Evolutionary conservation across 352 stramenopile genomes (phyloP).

Genomic region (Pythium insidiosum): DNA sequence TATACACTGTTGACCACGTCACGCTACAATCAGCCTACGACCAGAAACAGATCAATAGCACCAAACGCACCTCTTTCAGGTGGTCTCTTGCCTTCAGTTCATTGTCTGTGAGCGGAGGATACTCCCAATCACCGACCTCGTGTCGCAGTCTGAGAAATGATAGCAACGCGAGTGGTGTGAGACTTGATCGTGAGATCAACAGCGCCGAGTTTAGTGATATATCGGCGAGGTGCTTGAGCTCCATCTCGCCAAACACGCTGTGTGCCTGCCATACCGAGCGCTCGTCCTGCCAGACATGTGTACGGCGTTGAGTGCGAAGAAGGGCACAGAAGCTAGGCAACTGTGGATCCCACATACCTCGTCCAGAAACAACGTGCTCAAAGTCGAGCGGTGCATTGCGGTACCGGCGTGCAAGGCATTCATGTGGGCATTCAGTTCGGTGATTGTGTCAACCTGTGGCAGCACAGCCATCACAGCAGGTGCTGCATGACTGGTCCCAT

Average conservation of each 20-base stretch:
- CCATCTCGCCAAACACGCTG: constrained; percentile 35
- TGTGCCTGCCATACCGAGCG: constrained; percentile 13
- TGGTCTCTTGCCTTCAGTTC: constrained; percentile 20
- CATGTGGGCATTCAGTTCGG: constrained; percentile 40
- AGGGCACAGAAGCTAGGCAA: background rate
- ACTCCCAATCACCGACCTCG: constrained; percentile 47
- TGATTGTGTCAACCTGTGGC: constrained; percentile 35
- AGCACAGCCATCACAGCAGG: too few relatives aligned
- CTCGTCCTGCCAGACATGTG: constrained; percentile 1
- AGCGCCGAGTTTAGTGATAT: constrained; percentile 40
- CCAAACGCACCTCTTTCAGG: too few relatives aligned
- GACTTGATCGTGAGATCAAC: constrained; percentile 37
- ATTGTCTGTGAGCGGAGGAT: constrained; percentile 32
- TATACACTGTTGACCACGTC: too few relatives aligned
- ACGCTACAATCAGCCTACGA: too few relatives aligned
- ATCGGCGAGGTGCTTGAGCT: constrained; percentile 34
- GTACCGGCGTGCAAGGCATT: constrained; percentile 21
- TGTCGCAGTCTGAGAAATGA: constrained; percentile 29
- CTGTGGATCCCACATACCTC: constrained; percentile 23
- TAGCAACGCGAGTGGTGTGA: constrained; percentile 22
- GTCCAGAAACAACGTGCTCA: constrained; percentile 20
- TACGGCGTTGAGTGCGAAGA: too few relatives aligned
- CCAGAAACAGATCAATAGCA: too few relatives aligned
- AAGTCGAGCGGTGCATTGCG: constrained; percentile 1
- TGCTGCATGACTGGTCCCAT: background rate